These are phyloP conservation scores for Nemania serpens DNA, from an alignment of 2,329 filamentous ascomycete species.

Conservation along the genomic window DNA sequence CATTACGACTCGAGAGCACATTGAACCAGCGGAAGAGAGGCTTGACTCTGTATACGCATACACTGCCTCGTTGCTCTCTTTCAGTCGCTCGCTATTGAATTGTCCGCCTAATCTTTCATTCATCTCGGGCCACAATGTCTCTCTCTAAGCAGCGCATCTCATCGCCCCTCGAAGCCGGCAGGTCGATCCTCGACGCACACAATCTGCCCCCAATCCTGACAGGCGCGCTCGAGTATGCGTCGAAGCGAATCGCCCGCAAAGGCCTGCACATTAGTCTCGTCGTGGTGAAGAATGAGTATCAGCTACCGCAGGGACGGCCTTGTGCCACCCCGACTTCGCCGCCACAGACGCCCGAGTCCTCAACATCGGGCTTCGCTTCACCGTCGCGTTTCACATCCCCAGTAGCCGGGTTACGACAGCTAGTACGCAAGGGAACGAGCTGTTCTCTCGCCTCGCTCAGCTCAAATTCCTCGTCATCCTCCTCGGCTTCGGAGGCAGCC, in stretches of 20 bases:
- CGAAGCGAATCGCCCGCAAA: conserved; percentile 60
- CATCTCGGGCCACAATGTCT: conserved; percentile 35
- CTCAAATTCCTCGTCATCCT: conserved; percentile 30
- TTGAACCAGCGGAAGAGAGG: background rate
- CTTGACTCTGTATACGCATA: conserved; percentile 16
- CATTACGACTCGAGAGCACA: conserved; percentile 1
- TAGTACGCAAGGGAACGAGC: conserved; percentile 47
- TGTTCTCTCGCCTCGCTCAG: conserved; percentile 40
- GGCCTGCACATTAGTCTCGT: conserved; percentile 61
- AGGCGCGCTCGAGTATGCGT: conserved; percentile 62
- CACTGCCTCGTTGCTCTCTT: conserved; percentile 18
- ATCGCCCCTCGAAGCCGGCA: conserved; percentile 65
- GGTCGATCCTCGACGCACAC: conserved; percentile 61
- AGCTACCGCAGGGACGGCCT: conserved; percentile 51
- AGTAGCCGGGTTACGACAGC: conserved; percentile 44
- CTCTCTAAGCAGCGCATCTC: conserved; percentile 63
- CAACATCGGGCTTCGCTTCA: conserved; percentile 39
- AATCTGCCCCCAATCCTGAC: conserved; percentile 60
- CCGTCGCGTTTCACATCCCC: conserved; percentile 41
- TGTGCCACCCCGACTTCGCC: conserved; percentile 42
- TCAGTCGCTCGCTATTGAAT: conserved; percentile 1
- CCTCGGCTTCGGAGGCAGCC: conserved; percentile 25
- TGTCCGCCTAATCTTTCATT: conserved; percentile 6
- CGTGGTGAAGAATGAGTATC: conserved; percentile 60
- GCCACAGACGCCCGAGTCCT: conserved; percentile 39